Base-by-base conservation (phyloP, 352 stramenopile genomes). In the Pythium vanterpoolii region DNA sequence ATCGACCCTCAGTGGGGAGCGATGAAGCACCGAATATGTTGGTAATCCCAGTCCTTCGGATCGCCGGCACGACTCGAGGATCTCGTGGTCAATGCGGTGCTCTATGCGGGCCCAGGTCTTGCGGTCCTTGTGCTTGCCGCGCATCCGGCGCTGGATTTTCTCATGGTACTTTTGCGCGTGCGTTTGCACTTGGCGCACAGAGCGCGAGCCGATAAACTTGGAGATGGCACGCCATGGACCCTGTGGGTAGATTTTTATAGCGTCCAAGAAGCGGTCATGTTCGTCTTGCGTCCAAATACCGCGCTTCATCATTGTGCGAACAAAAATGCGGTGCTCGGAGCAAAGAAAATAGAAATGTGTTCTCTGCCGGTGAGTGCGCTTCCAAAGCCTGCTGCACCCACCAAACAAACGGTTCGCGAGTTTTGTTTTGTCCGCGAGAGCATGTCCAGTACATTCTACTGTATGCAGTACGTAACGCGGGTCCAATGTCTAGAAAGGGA, bases 201-300 rank as follows among this genome's bases (percentile, higher is more conserved):
- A 62, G 23, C 60, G 60, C 16, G 60, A 49, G 46, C 60, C 60
- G 7, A 68, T 33, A 38, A 59, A 43, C 45, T 57, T 53, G 38
- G 60, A 54, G 39, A 68, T 52, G 5, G 38, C 45, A 10, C 47
- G 36, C 60, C 60, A 68, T 10, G 60, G 60, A 10, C 60, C 60
- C 11, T 59, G 49, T 11, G 65, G 65, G 47, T 66, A 72, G 21
- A 64, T 47, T 39, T 69, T 56, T 33, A 72, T 69, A 5, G 60
- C 65, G 10, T 60, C 46, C 23, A 72, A 44, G 53, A 72, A 72
- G 45, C 65, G 65, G 28, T 68, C 60, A 33, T 72, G 65, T 31
- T 72, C 65, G 1, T 72, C 65, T 36, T 64, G 42, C 23, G 60
- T 62, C 65, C 65, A 72, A 26, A 66, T 52, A 27, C 60, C 60